Evolutionary conservation across 129 eudicot genomes (phyloP).

Genomic region (Pseudognaphalium luteoalbum): DNA sequence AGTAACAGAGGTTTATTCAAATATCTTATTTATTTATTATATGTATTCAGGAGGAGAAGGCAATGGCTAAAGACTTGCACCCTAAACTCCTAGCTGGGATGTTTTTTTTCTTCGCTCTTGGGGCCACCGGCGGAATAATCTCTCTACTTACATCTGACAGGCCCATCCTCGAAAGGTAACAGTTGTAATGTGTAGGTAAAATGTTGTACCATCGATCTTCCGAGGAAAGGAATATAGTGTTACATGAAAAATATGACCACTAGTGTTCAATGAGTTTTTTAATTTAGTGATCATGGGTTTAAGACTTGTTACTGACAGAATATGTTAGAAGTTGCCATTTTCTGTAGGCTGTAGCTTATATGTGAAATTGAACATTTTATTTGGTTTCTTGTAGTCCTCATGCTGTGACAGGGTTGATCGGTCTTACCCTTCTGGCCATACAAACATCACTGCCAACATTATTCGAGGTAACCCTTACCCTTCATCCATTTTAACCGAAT

Average conservation of each 20-base stretch:
- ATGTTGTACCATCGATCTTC: not conserved
- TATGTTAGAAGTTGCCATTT: not conserved
- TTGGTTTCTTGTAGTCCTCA: constrained; percentile 75
- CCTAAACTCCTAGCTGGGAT: constrained; percentile 93
- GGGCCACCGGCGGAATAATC: constrained; percentile 92
- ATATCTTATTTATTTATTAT: no score
- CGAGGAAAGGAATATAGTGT: not conserved
- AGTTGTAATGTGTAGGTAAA: not conserved
- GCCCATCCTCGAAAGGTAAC: constrained; percentile 90
- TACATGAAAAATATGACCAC: not conserved
- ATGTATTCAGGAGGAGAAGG: constrained; percentile 72
- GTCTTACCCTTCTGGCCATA: constrained; percentile 71
- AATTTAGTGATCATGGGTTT: not conserved
- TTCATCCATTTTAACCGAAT: not conserved
- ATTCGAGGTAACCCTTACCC: constrained; percentile 64
- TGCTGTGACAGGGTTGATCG: constrained; percentile 87
- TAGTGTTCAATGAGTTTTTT: not conserved
- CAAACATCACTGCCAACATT: constrained; percentile 75
- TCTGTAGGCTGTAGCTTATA: constrained; percentile 21
- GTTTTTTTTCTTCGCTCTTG: constrained; percentile 94
- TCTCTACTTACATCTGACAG: constrained; percentile 86
- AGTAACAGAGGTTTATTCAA: not conserved
- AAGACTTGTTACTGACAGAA: not conserved
- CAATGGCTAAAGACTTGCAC: constrained; percentile 97
- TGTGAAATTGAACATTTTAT: not conserved